Evolutionary conservation across 116 monocot species (phyloP).

Genomic region (Phalaenopsis hybrid): DNA sequence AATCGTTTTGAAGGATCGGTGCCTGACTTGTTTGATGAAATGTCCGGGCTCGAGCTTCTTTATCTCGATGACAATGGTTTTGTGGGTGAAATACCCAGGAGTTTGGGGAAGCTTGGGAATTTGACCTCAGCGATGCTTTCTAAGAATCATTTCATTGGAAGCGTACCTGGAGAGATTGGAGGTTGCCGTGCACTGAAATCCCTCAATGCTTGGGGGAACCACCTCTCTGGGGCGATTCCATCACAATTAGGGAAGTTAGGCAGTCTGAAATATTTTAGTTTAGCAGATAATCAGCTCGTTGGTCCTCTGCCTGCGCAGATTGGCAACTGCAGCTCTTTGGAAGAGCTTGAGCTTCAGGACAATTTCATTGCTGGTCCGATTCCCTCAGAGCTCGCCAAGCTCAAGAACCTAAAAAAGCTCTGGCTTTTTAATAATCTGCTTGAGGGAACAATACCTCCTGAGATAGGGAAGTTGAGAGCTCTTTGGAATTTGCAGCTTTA

Average conservation of each 20-base stretch:
- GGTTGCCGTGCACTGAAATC: slow-evolving; percentile 14
- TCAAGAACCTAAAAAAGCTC: slow-evolving; percentile 35
- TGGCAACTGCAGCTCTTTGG: slow-evolving; percentile 43
- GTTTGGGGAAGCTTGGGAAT: slow-evolving; percentile 17
- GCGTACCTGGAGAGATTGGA: slow-evolving; percentile 36
- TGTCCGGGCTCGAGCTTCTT: slow-evolving; percentile 26
- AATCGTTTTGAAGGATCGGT: slow-evolving; percentile 34
- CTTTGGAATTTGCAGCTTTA: slow-evolving; percentile 44
- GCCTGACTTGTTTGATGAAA: slow-evolving; percentile 29
- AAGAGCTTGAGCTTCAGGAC: slow-evolving; percentile 35
- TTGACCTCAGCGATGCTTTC: slow-evolving; percentile 26
- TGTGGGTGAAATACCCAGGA: slow-evolving; percentile 36
- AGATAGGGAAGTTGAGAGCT: slow-evolving; percentile 38
- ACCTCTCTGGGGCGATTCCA: slow-evolving; percentile 43
- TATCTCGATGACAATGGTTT: slow-evolving; percentile 45
- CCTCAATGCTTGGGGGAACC: slow-evolving; percentile 44
- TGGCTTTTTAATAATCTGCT: slow-evolving; percentile 42
- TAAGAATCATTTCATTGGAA: slow-evolving; percentile 36
- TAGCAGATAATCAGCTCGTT: slow-evolving; percentile 37
- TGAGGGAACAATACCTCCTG: slow-evolving; percentile 38
- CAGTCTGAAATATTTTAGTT: slow-evolving; percentile 20
- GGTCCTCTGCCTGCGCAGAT: slow-evolving; percentile 48
- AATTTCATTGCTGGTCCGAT: slow-evolving; percentile 47
- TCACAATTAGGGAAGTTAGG: slow-evolving; percentile 27
- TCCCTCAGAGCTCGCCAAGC: slow-evolving; percentile 35